Evolutionary conservation across 441 rosid genomes (phyloP).

Genomic region (Francoa sonchifolia): DNA sequence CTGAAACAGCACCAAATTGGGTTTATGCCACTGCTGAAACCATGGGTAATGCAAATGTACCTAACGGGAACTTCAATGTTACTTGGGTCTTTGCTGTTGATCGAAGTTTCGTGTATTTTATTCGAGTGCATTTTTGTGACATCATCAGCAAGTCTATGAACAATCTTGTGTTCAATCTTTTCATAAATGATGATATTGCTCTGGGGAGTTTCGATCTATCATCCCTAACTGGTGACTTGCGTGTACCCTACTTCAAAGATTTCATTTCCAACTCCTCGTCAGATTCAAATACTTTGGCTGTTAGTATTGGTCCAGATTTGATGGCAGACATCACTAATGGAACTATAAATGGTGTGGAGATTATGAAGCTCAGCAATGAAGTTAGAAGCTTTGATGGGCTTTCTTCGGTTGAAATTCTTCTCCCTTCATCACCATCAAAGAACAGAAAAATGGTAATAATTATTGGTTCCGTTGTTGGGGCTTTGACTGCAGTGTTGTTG

Average conservation of each 20-base stretch:
- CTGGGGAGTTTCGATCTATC: conserved; percentile 13
- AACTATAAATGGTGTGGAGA: conserved; percentile 24
- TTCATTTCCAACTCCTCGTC: conserved; percentile 8
- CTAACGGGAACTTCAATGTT: conserved; percentile 14
- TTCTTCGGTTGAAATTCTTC: background rate
- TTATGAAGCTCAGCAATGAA: conserved; percentile 20
- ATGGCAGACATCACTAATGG: conserved; percentile 14
- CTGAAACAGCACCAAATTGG: conserved; percentile 19
- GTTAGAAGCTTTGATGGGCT: conserved; percentile 12
- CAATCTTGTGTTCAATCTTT: conserved; percentile 17
- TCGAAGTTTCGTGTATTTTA: conserved; percentile 13
- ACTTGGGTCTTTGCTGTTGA: conserved; percentile 20
- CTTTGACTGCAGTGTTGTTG: conserved; percentile 5
- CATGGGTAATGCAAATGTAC: conserved; percentile 15
- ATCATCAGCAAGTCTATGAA: conserved; percentile 16
- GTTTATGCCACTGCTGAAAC: conserved; percentile 21
- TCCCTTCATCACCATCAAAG: background rate
- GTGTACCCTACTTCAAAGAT: conserved; percentile 17
- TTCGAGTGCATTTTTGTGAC: conserved; percentile 27
- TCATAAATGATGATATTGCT: conserved; percentile 19
- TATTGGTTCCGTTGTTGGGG: conserved; percentile 3
- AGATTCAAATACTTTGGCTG: conserved; percentile 11
- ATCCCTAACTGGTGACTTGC: conserved; percentile 11
- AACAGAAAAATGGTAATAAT: conserved; percentile 7
- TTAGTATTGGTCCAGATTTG: conserved; percentile 17